A percentile compares a stretch with the other conserved stretches of the same genome.
phyloP scores from a whole-genome alignment of 371 early-diverging fungal genomes.

The Mortierella sp. region DNA sequence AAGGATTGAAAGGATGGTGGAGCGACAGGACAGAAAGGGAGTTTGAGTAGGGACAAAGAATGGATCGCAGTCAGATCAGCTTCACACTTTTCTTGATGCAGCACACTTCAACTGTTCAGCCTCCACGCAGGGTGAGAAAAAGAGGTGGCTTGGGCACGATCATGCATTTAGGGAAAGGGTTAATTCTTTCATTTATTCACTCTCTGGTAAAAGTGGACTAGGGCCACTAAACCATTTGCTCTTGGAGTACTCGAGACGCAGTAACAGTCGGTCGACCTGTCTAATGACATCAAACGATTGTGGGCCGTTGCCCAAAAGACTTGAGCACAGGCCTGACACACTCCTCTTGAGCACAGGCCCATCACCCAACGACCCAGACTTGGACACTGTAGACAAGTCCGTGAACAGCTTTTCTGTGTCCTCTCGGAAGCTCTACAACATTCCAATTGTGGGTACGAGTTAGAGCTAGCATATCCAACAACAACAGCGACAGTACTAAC shows the following conservation, averaged over 20 bases:
- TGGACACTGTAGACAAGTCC: constrained; percentile 61
- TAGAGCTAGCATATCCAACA: neutral
- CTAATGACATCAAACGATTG: constrained; percentile 61
- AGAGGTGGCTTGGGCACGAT: neutral
- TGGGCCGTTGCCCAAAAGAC: constrained; percentile 39
- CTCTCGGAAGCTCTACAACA: constrained; percentile 65
- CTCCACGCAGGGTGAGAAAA: neutral
- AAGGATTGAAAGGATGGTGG: constrained; percentile 6
- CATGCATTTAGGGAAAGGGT: neutral
- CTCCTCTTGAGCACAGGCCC: constrained; percentile 34
- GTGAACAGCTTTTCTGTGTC: constrained; percentile 69
- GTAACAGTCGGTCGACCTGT: constrained; percentile 70
- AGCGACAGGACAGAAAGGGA: neutral
- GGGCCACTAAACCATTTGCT: constrained; percentile 30
- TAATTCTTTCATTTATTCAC: neutral
- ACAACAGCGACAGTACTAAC: constrained; percentile 31
- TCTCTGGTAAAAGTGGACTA: neutral
- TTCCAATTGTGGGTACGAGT: neutral
- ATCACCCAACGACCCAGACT: constrained; percentile 45
- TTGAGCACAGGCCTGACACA: constrained; percentile 42
- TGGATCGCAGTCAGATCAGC: constrained; percentile 2
- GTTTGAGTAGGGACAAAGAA: neutral
- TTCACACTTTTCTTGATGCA: neutral
- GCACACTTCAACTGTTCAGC: neutral
- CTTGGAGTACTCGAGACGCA: constrained; percentile 80